These are phyloP conservation scores for Aspergillus caelatus DNA, from an alignment of 2,329 filamentous ascomycete genomes.

Conservation along the genomic window DNA sequence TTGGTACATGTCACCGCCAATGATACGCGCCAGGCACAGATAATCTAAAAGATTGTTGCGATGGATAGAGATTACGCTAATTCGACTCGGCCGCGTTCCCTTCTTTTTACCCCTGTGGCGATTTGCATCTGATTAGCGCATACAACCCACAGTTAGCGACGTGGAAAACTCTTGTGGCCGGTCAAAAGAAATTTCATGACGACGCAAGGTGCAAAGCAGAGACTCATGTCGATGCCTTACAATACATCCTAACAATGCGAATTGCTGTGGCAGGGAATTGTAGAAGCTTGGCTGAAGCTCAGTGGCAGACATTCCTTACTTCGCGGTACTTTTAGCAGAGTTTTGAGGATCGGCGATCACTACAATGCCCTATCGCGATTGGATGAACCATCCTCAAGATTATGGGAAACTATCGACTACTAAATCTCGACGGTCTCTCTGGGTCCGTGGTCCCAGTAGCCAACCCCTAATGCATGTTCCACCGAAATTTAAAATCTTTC, in stretches of 20 bases:
- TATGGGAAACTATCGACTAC: slow-evolving; percentile 17
- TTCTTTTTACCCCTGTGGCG: neutral
- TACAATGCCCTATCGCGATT: slow-evolving; percentile 9
- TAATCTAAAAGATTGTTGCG: neutral
- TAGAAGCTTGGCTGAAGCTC: neutral
- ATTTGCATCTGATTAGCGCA: neutral
- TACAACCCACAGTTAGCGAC: neutral
- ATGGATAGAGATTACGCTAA: neutral
- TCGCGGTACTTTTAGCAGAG: neutral
- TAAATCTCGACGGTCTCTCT: slow-evolving; percentile 10
- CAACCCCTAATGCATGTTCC: slow-evolving; percentile 15
- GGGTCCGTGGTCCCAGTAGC: slow-evolving; percentile 2
- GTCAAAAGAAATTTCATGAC: neutral
- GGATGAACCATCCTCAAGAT: slow-evolving; percentile 9
- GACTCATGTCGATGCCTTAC: neutral
- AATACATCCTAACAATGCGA: neutral
- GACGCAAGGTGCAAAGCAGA: neutral
- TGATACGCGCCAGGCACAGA: neutral
- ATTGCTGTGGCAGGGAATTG: neutral
- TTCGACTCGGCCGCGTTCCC: neutral
- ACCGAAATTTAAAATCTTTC: slow-evolving; percentile 8
- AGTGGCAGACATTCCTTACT: slow-evolving; percentile 6
- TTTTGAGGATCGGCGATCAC: slow-evolving; percentile 13
- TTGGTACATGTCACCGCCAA: neutral
- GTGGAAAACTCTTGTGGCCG: neutral